These are phyloP conservation scores for Trypanosoma melophagium DNA, from an alignment of 208 protist species.

Conservation along the genomic window DNA sequence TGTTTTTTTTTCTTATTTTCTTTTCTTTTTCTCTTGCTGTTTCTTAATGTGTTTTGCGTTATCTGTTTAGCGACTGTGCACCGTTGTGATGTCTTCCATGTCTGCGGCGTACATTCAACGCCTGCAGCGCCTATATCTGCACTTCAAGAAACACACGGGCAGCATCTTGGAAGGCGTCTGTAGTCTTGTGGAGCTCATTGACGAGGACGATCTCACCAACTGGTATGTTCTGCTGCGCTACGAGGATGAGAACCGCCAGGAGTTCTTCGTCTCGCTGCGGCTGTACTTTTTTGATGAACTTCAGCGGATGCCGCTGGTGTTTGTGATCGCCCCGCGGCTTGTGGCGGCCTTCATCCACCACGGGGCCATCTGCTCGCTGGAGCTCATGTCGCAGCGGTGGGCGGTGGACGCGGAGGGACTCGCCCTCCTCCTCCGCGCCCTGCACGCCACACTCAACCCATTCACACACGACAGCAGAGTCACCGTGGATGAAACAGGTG, in stretches of 20 bases:
- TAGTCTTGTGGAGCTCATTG: slow-evolving; percentile 47
- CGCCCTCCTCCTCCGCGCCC: slow-evolving; percentile 49
- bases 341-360: slow-evolving; percentile 80
- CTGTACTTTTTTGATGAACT: slow-evolving; percentile 56
- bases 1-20: slow-evolving; percentile 16
- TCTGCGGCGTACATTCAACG: slow-evolving; percentile 38
- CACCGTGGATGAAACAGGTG: slow-evolving; percentile 40
- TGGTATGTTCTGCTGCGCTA: slow-evolving; percentile 83
- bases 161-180: slow-evolving; percentile 30
- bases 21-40: slow-evolving; percentile 2
- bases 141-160: slow-evolving; percentile 51
- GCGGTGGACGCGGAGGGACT: slow-evolving; percentile 49
- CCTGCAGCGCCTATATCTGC: slow-evolving; percentile 56
- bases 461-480: slow-evolving; percentile 57
- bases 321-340: slow-evolving; percentile 75
- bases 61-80: not conserved
- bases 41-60: not conserved
- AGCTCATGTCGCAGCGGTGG: slow-evolving; percentile 86
- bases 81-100: slow-evolving; percentile 32
- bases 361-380: slow-evolving; percentile 78
- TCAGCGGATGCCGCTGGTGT: slow-evolving; percentile 70
- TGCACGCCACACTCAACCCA: slow-evolving; percentile 72
- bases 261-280: slow-evolving; percentile 69
- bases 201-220: slow-evolving; percentile 75
- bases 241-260: slow-evolving; percentile 55